Evolutionary conservation across 2,329 filamentous ascomycete genomes (phyloP).

Genomic region (Sclerotinia borealis): DNA sequence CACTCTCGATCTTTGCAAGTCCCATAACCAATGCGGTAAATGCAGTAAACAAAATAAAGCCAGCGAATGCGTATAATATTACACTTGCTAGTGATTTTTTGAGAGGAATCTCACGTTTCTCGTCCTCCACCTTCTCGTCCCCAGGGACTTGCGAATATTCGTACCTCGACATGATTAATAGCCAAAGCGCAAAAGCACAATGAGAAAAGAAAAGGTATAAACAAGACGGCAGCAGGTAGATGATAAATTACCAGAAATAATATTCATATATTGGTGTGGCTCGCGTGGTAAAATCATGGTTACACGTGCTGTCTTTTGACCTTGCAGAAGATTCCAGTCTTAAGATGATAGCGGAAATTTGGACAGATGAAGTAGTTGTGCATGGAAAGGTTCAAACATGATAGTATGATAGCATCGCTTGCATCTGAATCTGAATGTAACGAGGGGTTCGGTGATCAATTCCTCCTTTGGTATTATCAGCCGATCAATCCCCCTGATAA

Average conservation of each 20-base stretch:
- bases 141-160: not conserved
- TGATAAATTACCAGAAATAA: not conserved
- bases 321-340: not conserved
- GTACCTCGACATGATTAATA: slow-evolving; percentile 5
- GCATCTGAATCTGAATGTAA: not conserved
- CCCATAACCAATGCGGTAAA: not conserved
- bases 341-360: not conserved
- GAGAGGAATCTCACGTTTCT: not conserved
- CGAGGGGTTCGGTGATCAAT: slow-evolving; percentile 1
- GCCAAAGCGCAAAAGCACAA: not conserved
- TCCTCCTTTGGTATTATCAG: slow-evolving; percentile 6
- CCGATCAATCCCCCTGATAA: slow-evolving; percentile 8
- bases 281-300: slow-evolving; percentile 3
- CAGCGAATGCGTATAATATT: not conserved
- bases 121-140: slow-evolving; percentile 4
- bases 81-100: not conserved
- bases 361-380: not conserved
- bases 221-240: not conserved
- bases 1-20: not conserved
- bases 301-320: slow-evolving; percentile 7
- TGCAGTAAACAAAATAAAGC: not conserved
- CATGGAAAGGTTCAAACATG: not conserved
- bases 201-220: not conserved
- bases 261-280: not conserved
- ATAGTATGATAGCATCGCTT: not conserved